phyloP scores from a whole-genome alignment of 768 basidiomycete genomes.

The Phallus indusiatus region DNA sequence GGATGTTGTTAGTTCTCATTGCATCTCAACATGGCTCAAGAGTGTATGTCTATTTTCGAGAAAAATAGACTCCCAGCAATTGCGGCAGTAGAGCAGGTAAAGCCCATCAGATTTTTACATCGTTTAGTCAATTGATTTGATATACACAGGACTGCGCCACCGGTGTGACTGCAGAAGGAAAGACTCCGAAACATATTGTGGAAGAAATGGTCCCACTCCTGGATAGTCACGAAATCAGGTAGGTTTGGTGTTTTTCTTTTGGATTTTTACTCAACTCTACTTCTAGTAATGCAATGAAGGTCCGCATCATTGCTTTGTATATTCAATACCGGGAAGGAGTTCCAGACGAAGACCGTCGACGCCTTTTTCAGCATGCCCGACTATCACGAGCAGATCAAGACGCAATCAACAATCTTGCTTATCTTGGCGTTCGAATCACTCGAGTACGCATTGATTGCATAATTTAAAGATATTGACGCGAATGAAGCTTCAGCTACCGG shows the following conservation, averaged over 20 bases:
- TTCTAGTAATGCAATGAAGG: constrained; percentile 78
- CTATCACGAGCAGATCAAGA: constrained; percentile 85
- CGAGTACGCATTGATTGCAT: constrained; percentile 43
- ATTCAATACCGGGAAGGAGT: constrained; percentile 94
- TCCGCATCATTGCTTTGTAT: constrained; percentile 92
- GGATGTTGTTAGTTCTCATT: constrained; percentile 68
- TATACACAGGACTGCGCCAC: constrained; percentile 81
- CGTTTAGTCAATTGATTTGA: background rate
- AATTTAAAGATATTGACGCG: background rate
- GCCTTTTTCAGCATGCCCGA: constrained; percentile 91
- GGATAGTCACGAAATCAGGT: constrained; percentile 81
- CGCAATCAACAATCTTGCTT: constrained; percentile 76
- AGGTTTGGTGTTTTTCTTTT: constrained; percentile 8
- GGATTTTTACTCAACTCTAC: constrained; percentile 3
- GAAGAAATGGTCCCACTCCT: constrained; percentile 98
- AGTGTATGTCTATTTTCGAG: constrained; percentile 93
- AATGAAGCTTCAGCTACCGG: constrained; percentile 41
- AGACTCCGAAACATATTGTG: constrained; percentile 87
- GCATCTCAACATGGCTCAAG: constrained; percentile 95
- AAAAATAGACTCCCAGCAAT: constrained; percentile 73
- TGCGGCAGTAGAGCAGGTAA: constrained; percentile 85
- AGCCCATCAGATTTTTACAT: background rate
- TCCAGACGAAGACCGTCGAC: constrained; percentile 92
- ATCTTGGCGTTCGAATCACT: constrained; percentile 74
- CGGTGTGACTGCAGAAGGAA: constrained; percentile 83